Base-by-base conservation (phyloP, 2,329 filamentous ascomycete genomes). In the Hypoxylon sp. region DNA sequence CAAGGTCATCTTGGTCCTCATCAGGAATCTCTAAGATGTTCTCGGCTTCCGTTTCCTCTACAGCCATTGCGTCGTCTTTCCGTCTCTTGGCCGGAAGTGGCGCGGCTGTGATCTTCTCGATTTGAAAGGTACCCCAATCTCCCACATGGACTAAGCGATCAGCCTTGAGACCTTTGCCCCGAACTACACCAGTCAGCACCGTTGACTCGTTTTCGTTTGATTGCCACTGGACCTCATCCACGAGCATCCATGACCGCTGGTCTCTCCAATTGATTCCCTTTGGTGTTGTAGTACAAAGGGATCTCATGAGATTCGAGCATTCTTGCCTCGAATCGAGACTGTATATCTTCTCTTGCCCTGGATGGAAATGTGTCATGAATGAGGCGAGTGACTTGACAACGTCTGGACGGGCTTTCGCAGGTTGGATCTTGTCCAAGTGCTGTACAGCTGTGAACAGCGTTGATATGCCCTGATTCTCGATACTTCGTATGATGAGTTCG, bases 261-360 rank as follows among this genome's bases (percentile, higher is more conserved):
- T 99, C 96, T 74, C 96, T 89, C 96, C 96, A 99, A 70, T 91
- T 85, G n/a, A 99, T 88, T 0, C 96, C 96, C 82, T 97, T 98
- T 10, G 96, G 95, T 47, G 92, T 94, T 37, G 92, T 94, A 71
- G 91, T 97, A 84, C 96, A 99, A 14, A 99, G 83, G 29, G 94
- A 95, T 57, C 97, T 89, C 80, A 98, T 92, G 39, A 97, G 84
- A 78, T 98, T 98, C 56, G 94, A 89, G 78, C 93, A 95, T 79
- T 99, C 96, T 78, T 97, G 94, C 77, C 93, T 88, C 69, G 88
- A 95, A 77, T 97, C 94, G 61, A 98, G 85, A 73, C 90, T 96
- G 80, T 95, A 93, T 14, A 99, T 86, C 81, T 96, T 98, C 75
- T 98, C 94, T 75, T 96, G 91, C 24, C 93, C 88, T 0, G 96